Percentiles rank a stretch among this genome's conserved stretches.
phyloP scores from a whole-genome alignment of 2,329 filamentous ascomycete genomes.

The Exophiala sp. region DNA sequence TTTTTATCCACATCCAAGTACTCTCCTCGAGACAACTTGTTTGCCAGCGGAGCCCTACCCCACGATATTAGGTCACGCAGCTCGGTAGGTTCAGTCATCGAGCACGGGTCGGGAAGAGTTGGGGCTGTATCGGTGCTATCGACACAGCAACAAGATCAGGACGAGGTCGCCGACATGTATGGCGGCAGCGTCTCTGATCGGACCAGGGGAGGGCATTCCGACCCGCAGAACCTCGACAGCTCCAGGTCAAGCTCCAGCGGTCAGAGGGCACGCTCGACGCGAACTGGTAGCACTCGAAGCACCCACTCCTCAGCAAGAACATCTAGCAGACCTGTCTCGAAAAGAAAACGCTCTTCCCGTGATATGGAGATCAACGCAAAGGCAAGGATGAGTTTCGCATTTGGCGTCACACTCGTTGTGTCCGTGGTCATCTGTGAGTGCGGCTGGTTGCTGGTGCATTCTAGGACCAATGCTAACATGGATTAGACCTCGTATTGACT shows the following conservation, averaged over 20 bases:
- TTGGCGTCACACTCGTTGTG: slow-evolving; percentile 59
- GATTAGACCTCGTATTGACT: slow-evolving; percentile 67
- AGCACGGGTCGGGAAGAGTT: slow-evolving; percentile 18
- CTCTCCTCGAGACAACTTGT: slow-evolving; percentile 14
- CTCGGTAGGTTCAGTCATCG: slow-evolving; percentile 30
- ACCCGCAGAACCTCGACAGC: slow-evolving; percentile 8
- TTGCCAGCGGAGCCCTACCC: slow-evolving; percentile 11
- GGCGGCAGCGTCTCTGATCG: not conserved
- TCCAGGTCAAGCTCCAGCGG: slow-evolving; percentile 1
- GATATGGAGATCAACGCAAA: slow-evolving; percentile 21
- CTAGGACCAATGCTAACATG: slow-evolving; percentile 5
- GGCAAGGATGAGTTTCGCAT: slow-evolving; percentile 58
- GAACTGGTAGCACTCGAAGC: slow-evolving; percentile 7
- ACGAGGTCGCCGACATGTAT: slow-evolving; percentile 21
- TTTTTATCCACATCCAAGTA: slow-evolving; percentile 14
- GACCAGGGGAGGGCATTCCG: not conserved
- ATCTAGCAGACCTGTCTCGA: slow-evolving; percentile 48
- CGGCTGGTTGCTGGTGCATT: not conserved
- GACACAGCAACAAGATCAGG: not conserved
- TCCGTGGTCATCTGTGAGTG: slow-evolving; percentile 65
- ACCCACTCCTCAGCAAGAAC: slow-evolving; percentile 26
- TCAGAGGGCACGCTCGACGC: slow-evolving; percentile 2
- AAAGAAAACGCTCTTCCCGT: slow-evolving; percentile 52
- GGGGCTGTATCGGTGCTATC: slow-evolving; percentile 14
- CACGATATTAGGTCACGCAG: slow-evolving; percentile 22